Percentiles rank a stretch among this genome's conserved stretches.
Evolutionary conservation across 495 filamentous ascomycete genomes (phyloP).

Genomic region (Stereocaulon alpinum): DNA sequence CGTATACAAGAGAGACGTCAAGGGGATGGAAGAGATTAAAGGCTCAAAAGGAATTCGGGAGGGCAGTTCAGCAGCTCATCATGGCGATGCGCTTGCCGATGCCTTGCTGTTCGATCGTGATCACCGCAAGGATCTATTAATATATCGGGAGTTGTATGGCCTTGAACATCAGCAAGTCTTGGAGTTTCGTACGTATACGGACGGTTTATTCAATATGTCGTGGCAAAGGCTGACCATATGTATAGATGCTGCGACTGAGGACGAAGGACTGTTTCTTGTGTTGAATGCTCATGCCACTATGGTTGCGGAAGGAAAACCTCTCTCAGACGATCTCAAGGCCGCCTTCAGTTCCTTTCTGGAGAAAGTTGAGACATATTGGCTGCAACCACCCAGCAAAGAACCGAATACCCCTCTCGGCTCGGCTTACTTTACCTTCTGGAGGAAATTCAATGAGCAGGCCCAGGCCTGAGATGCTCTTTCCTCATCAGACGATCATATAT

Average conservation of each 20-base stretch:
- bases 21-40: not conserved
- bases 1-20: not conserved
- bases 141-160: constrained; percentile 4
- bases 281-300: constrained; percentile 1
- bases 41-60: not conserved
- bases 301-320: not conserved
- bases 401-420: constrained; percentile 1
- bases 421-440: constrained; percentile 6
- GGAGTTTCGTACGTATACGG: not conserved
- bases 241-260: not conserved
- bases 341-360: not conserved
- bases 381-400: not conserved
- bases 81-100: not conserved
- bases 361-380: not conserved
- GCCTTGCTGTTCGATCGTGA: not conserved
- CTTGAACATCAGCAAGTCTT: constrained; percentile 1
- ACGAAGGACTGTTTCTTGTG: constrained; percentile 1
- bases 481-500: not conserved
- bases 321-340: not conserved
- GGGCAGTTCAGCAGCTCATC: not conserved
- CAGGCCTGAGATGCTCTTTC: not conserved
- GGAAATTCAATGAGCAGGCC: constrained; percentile 1
- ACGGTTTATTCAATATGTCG: not conserved
- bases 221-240: constrained; percentile 2
- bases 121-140: not conserved